Conservation (phyloP, 192 early-diverging fungal genomes). For the Backusella macrospora region DNA sequence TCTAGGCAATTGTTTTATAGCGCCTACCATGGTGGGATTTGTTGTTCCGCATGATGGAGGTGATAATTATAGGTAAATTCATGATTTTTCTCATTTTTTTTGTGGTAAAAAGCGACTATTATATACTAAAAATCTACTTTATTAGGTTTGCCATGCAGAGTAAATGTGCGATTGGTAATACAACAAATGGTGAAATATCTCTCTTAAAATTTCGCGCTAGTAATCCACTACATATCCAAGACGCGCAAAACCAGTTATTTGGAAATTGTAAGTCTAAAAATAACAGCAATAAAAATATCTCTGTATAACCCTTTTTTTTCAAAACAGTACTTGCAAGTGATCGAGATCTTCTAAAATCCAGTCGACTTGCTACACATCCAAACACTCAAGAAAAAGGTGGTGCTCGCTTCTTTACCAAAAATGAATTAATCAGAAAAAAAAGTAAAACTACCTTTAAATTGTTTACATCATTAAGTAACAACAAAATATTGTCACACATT, state of each 20-base stretch:
- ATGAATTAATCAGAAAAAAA: constrained; percentile 15
- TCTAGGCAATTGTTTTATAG: constrained; percentile 9
- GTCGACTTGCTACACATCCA: not conserved
- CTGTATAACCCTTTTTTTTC: not conserved
- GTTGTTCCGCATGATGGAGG: constrained; percentile 9
- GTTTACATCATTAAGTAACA: constrained; percentile 1
- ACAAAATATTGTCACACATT: not conserved
- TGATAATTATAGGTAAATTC: not conserved
- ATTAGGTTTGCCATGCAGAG: constrained; percentile 20
- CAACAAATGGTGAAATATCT: constrained; percentile 17
- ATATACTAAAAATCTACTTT: not conserved
- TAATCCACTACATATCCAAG: constrained; percentile 9
- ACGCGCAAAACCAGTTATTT: constrained; percentile 19
- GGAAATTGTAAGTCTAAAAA: constrained; percentile 18
- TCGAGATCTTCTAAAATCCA: constrained; percentile 9
- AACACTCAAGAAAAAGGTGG: not conserved
- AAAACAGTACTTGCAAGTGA: constrained; percentile 1
- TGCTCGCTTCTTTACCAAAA: constrained; percentile 5
- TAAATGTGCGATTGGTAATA: constrained; percentile 19
- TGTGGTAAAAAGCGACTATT: not conserved
- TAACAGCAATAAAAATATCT: not conserved
- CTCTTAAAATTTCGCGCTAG: constrained; percentile 8
- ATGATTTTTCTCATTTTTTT: not conserved
- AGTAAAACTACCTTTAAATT: constrained; percentile 12
- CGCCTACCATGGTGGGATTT: constrained; percentile 15